phyloP scores from a whole-genome alignment of 2,329 filamentous ascomycete genomes.

The Colletotrichum cordylinicola region DNA sequence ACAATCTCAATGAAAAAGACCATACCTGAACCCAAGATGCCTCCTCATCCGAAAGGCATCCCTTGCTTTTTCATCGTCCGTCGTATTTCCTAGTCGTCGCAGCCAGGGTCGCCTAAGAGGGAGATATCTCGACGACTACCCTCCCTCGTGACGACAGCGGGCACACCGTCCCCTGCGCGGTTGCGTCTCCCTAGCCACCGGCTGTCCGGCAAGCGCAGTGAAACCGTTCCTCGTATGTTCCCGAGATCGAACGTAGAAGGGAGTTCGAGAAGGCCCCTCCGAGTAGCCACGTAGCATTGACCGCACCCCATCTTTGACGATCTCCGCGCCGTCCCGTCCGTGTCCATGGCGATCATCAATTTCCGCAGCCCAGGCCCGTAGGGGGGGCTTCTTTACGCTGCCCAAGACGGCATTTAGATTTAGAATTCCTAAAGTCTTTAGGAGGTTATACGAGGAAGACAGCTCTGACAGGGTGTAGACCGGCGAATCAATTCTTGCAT shows the following conservation, averaged over 20 bases:
- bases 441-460: accelerated
- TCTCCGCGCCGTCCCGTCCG: not conserved
- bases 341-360: not conserved
- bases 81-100: not conserved
- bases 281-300: not conserved
- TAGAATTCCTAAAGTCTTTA: accelerated
- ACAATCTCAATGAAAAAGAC: not conserved
- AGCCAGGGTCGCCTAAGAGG: not conserved
- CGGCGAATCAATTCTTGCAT: accelerated
- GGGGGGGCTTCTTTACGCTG: not conserved
- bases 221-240: not conserved
- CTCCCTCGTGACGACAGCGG: not conserved
- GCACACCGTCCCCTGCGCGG: accelerated
- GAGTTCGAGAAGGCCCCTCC: not conserved
- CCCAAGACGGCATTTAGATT: accelerated
- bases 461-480: not conserved
- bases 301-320: not conserved
- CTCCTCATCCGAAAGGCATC: not conserved
- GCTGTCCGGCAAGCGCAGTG: not conserved
- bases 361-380: accelerated
- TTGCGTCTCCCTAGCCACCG: not conserved
- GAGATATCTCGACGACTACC: not conserved
- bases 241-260: not conserved
- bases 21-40: not conserved
- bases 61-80: not conserved